These are phyloP conservation scores for Aspergillus jensenii DNA, from an alignment of 2,329 filamentous ascomycete species.

Conservation along the genomic window DNA sequence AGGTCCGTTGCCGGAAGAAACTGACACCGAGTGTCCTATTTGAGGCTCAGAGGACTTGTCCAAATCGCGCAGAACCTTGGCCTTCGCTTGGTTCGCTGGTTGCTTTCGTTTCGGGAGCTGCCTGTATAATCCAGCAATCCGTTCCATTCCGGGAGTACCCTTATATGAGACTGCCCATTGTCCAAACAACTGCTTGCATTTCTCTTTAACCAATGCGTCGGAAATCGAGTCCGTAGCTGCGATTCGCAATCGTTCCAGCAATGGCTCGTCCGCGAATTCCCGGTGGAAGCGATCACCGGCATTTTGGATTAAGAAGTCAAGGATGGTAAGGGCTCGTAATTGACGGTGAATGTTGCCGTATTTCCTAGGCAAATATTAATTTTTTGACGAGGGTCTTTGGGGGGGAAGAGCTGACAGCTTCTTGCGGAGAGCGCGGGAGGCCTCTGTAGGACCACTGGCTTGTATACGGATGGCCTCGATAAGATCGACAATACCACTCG, in stretches of 20 bases:
- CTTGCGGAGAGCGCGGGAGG: slow-evolving; percentile 88
- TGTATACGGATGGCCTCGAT: slow-evolving; percentile 94
- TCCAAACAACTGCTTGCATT: slow-evolving; percentile 82
- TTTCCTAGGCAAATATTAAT: slow-evolving; percentile 56
- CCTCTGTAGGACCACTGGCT: slow-evolving; percentile 79
- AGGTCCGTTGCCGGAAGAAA: slow-evolving; percentile 40
- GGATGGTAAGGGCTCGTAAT: slow-evolving; percentile 79
- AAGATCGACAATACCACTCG: slow-evolving; percentile 87
- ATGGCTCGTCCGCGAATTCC: slow-evolving; percentile 82
- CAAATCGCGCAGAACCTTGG: slow-evolving; percentile 79
- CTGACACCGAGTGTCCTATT: slow-evolving; percentile 41
- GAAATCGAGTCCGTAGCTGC: slow-evolving; percentile 82
- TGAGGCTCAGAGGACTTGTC: slow-evolving; percentile 48
- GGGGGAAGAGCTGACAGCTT: slow-evolving; percentile 64
- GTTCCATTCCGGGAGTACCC: slow-evolving; percentile 73
- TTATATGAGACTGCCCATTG: slow-evolving; percentile 85
- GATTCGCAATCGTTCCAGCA: slow-evolving; percentile 86
- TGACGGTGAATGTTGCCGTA: slow-evolving; percentile 95
- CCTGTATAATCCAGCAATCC: slow-evolving; percentile 75
- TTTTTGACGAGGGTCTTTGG: background rate
- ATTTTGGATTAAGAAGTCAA: slow-evolving; percentile 94
- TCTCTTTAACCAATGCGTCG: slow-evolving; percentile 80
- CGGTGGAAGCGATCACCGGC: slow-evolving; percentile 84
- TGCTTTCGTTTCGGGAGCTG: slow-evolving; percentile 68
- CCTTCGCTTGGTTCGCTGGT: slow-evolving; percentile 72